Evolutionary conservation across 176 grass and related monocot genomes (phyloP).

Genomic region (Triticum turgidum): DNA sequence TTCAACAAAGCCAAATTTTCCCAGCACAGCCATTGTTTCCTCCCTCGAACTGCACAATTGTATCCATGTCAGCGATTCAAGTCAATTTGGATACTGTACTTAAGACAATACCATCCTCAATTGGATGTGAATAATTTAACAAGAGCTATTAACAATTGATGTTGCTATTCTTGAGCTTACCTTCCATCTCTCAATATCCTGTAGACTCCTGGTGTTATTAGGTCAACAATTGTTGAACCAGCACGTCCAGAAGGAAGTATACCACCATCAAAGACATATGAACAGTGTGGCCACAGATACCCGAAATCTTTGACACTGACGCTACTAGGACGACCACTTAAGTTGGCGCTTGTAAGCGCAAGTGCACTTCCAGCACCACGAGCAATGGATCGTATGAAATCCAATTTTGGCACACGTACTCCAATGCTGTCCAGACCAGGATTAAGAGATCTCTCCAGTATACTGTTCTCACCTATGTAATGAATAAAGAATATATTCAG

Average conservation of each 20-base stretch:
- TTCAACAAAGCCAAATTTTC: constrained; percentile 71
- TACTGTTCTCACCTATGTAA: constrained; percentile 59
- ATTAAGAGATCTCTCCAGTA: constrained; percentile 79
- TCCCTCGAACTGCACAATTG: constrained; percentile 69
- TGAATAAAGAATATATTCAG: constrained; percentile 12
- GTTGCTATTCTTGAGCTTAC: constrained; percentile 29
- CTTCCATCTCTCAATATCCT: constrained; percentile 92
- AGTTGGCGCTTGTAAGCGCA: constrained; percentile 90
- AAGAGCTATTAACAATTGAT: not conserved
- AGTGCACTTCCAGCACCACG: constrained; percentile 80
- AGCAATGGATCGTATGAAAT: constrained; percentile 74
- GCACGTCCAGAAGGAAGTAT: constrained; percentile 72
- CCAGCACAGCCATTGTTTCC: constrained; percentile 61
- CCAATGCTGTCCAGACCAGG: constrained; percentile 85
- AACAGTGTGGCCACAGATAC: constrained; percentile 74
- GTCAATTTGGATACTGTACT: not conserved
- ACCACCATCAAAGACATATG: constrained; percentile 85
- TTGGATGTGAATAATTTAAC: constrained; percentile 2
- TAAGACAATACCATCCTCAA: constrained; percentile 9
- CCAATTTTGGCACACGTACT: constrained; percentile 71
- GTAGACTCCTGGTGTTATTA: constrained; percentile 66
- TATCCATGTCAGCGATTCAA: not conserved
- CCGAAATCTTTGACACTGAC: constrained; percentile 73
- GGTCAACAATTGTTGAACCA: constrained; percentile 93
- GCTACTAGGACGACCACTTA: constrained; percentile 72